phyloP scores from a whole-genome alignment of 257 asterid species.

The Solanum virginianum region DNA sequence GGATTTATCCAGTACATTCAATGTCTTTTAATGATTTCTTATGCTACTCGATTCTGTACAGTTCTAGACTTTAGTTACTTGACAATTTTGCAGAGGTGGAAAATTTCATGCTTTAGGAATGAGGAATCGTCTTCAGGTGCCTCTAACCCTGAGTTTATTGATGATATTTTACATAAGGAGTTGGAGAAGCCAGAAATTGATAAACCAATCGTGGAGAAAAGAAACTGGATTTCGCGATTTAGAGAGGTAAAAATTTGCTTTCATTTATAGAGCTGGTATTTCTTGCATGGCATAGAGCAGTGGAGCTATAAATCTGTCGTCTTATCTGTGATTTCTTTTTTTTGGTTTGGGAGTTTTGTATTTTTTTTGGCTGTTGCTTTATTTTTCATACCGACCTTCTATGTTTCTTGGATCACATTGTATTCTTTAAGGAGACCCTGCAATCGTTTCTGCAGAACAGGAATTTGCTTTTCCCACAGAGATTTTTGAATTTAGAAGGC shows the following conservation, averaged over 20 bases:
- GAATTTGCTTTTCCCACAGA: not conserved
- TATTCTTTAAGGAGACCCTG: not conserved
- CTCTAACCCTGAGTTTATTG: conserved; percentile 33
- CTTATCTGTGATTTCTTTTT: not conserved
- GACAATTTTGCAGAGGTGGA: conserved; percentile 42
- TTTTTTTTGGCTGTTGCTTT: not conserved
- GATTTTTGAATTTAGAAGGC: not conserved
- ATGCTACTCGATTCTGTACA: not conserved
- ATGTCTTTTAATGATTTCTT: not conserved
- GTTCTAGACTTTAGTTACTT: not conserved
- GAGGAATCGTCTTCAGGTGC: conserved; percentile 37
- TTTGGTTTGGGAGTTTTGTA: not conserved
- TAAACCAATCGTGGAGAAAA: conserved; percentile 22
- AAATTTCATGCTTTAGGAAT: conserved; percentile 63
- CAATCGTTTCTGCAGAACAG: not conserved
- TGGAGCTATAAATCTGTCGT: not conserved
- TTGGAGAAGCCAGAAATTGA: conserved; percentile 27
- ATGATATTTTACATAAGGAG: conserved; percentile 38
- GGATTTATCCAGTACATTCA: not conserved
- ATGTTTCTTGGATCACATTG: not conserved
- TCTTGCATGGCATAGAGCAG: not conserved
- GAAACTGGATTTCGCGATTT: conserved; percentile 26
- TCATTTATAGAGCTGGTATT: not conserved
- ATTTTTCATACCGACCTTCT: not conserved
- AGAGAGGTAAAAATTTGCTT: conserved; percentile 27